Evolutionary conservation across 192 early-diverging fungal species (phyloP).

Genomic region (Coemansia sp.): DNA sequence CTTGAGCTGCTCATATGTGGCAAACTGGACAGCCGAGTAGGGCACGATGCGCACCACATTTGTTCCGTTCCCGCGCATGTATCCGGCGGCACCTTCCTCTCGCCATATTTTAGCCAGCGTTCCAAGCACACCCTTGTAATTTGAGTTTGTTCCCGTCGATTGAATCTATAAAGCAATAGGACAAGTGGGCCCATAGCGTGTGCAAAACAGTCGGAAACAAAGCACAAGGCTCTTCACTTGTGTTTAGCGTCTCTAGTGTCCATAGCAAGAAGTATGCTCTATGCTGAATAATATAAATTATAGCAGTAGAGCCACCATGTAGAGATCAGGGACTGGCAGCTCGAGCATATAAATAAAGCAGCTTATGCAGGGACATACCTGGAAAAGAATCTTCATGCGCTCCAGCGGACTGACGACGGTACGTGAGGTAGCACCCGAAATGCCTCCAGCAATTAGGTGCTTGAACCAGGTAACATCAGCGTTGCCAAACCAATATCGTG

Average conservation of each 20-base stretch:
- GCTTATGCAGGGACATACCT: constrained; percentile 50
- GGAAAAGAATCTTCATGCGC: constrained; percentile 86
- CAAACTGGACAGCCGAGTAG: constrained; percentile 82
- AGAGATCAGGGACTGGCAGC: not conserved
- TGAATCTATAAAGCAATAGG: constrained; percentile 49
- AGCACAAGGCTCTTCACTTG: too few relatives aligned
- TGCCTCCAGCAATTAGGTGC: constrained; percentile 75
- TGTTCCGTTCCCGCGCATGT: constrained; percentile 83
- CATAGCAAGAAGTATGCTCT: too few relatives aligned
- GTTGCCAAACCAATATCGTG: constrained; percentile 57
- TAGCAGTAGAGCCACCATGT: not conserved
- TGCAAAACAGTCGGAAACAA: not conserved
- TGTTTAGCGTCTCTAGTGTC: too few relatives aligned
- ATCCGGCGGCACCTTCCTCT: constrained; percentile 73
- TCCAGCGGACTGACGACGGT: constrained; percentile 82
- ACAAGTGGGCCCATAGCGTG: not conserved
- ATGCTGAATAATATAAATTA: too few relatives aligned
- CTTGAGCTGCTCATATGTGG: constrained; percentile 81
- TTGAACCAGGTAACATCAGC: constrained; percentile 65
- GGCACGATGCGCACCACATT: constrained; percentile 83
- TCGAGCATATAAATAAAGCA: not conserved
- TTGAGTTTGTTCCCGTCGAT: constrained; percentile 55
- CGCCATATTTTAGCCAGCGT: constrained; percentile 79
- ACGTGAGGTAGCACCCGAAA: constrained; percentile 76
- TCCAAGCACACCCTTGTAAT: constrained; percentile 69